A percentile compares a stretch with the other conserved stretches of the same genome.
Conservation (phyloP, 1,139 yeast species). For the Saccharomyces hybrid region DNA sequence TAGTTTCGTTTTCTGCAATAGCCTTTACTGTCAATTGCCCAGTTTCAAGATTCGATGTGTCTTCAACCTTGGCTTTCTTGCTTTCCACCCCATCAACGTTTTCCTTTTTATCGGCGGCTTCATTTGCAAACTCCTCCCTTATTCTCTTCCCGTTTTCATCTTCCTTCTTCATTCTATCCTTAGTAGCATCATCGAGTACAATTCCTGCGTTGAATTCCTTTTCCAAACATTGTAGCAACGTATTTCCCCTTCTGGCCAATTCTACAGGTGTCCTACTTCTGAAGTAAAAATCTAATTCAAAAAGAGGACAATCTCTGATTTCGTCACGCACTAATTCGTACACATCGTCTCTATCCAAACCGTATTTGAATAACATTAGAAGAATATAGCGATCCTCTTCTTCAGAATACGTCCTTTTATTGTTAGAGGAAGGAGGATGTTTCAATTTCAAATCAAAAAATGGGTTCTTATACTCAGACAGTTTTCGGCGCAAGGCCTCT, state of each 20-base stretch:
- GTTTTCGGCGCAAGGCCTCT: conserved; percentile 57
- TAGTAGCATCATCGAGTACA: conserved; percentile 19
- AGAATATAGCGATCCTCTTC: conserved; percentile 68
- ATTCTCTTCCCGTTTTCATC: conserved; percentile 22
- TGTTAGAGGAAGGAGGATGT: conserved; percentile 54
- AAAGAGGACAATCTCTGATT: conserved; percentile 52
- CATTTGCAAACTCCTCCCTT: conserved; percentile 20
- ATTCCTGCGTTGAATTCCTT: conserved; percentile 42
- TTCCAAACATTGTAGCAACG: conserved; percentile 55
- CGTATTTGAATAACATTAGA: conserved; percentile 56
- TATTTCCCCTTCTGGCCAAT: conserved; percentile 58
- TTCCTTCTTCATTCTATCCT: conserved; percentile 25
- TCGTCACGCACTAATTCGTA: conserved; percentile 57
- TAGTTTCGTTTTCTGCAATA: not conserved
- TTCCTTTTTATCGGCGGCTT: conserved; percentile 5
- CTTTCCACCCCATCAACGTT: not conserved
- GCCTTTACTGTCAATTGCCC: not conserved
- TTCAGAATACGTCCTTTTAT: conserved; percentile 54
- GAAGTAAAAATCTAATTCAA: conserved; percentile 63
- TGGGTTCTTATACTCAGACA: conserved; percentile 54
- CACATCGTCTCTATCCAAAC: conserved; percentile 56
- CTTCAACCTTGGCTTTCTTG: not conserved
- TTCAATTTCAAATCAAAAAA: conserved; percentile 54
- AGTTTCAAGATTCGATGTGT: conserved; percentile 1
- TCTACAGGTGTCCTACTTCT: conserved; percentile 61